Conservation (phyloP, 106 monocot species). For the Dendrobium catenatum region DNA sequence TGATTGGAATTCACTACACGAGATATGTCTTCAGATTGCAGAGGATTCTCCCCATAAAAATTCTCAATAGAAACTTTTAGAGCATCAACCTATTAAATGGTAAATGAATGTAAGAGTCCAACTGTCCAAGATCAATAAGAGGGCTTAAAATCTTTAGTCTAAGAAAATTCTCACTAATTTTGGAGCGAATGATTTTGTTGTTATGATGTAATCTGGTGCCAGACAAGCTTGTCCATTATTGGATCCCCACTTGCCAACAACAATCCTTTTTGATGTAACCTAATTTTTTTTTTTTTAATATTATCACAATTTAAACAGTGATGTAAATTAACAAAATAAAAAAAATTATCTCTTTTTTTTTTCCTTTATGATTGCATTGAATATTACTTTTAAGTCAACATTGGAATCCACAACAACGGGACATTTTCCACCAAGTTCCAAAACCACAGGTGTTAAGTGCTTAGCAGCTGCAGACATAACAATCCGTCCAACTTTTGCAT, state of each 20-base stretch:
- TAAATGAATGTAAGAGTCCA: background rate
- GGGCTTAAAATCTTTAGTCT: background rate
- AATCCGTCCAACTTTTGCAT: constrained; percentile 40
- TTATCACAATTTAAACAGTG: background rate
- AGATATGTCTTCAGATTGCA: constrained; percentile 47
- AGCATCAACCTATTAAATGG: constrained; percentile 32
- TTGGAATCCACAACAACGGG: constrained; percentile 62
- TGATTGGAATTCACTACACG: constrained; percentile 64
- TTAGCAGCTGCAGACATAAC: constrained; percentile 71
- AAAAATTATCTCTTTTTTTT: background rate
- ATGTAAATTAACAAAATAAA: background rate
- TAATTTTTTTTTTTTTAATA: background rate
- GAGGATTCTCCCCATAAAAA: constrained; percentile 58
- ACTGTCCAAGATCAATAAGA: background rate
- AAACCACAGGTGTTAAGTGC: constrained; percentile 60
- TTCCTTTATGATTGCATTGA: background rate
- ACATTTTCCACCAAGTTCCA: constrained; percentile 82
- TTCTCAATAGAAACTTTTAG: constrained; percentile 40
- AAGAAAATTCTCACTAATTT: constrained; percentile 31
- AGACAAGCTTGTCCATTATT: constrained; percentile 72
- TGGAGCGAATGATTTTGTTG: constrained; percentile 57
- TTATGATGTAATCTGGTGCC: constrained; percentile 65
- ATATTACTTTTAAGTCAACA: constrained; percentile 30
- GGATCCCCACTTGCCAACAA: constrained; percentile 71
- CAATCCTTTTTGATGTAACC: constrained; percentile 54